Conservation (phyloP, 345 rosid species). For the Arabidopsis suecica region DNA sequence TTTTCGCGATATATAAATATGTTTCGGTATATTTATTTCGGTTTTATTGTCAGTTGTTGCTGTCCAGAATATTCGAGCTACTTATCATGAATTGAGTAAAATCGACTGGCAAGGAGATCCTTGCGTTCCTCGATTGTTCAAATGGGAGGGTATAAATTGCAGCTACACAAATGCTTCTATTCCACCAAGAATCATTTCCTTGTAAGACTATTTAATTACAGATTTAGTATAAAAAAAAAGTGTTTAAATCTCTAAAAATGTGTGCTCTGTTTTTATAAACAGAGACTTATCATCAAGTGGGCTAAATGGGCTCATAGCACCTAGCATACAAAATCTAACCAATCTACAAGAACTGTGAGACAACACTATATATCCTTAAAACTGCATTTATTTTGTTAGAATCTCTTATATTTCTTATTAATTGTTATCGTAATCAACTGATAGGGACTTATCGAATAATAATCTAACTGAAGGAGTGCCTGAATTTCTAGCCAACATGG, state of each 20-base stretch:
- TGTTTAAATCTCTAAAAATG: not conserved
- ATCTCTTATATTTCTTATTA: not conserved
- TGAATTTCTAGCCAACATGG: constrained; percentile 43
- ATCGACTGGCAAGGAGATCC: constrained; percentile 63
- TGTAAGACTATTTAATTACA: constrained; percentile 49
- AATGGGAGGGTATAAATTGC: constrained; percentile 51
- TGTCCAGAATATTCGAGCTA: constrained; percentile 43
- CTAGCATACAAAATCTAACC: constrained; percentile 42
- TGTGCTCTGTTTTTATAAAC: not conserved
- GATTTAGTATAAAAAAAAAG: not conserved
- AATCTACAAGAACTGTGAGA: constrained; percentile 49
- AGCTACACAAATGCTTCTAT: constrained; percentile 32
- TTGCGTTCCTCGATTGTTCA: constrained; percentile 33
- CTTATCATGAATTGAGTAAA: constrained; percentile 41
- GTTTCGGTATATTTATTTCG: not conserved
- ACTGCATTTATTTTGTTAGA: not conserved
- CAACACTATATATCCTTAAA: not conserved
- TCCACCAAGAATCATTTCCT: constrained; percentile 49
- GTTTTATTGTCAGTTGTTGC: constrained; percentile 41
- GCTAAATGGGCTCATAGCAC: constrained; percentile 43
- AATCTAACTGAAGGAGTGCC: constrained; percentile 51
- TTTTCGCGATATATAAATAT: not conserved
- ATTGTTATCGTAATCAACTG: not conserved
- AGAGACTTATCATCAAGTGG: constrained; percentile 54
- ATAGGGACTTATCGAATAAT: constrained; percentile 54